Percentiles rank a stretch among this genome's conserved stretches.
These are phyloP conservation scores for Pleurotus tuoliensis DNA, from an alignment of 768 basidiomycete genomes.

Conservation along the genomic window DNA sequence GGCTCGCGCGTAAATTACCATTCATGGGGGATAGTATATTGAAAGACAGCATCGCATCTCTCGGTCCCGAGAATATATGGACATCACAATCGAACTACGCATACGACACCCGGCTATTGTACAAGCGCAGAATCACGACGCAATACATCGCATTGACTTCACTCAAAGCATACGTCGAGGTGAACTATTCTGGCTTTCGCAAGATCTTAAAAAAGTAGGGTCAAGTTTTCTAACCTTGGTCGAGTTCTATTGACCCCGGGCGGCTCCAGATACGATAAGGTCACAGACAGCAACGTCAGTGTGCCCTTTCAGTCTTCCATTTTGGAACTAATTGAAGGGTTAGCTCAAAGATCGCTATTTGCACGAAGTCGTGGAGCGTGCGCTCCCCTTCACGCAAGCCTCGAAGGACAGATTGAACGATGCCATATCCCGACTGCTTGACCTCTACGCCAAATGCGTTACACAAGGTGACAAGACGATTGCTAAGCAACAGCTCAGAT, in stretches of 20 bases:
- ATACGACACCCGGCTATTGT: slow-evolving; percentile 76
- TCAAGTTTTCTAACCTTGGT: slow-evolving; percentile 16
- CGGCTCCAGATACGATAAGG: slow-evolving; percentile 81
- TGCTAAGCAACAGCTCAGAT: slow-evolving; percentile 78
- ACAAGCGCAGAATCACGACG: slow-evolving; percentile 84
- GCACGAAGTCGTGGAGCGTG: slow-evolving; percentile 60
- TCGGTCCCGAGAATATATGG: slow-evolving; percentile 61
- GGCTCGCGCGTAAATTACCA: slow-evolving; percentile 5
- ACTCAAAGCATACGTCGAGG: slow-evolving; percentile 82
- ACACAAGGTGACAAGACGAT: slow-evolving; percentile 61
- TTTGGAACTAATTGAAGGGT: neutral
- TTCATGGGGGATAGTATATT: slow-evolving; percentile 36
- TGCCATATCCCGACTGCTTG: slow-evolving; percentile 54
- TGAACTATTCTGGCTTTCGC: slow-evolving; percentile 90
- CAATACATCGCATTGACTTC: slow-evolving; percentile 75
- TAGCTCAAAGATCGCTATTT: slow-evolving; percentile 80
- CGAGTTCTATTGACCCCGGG: slow-evolving; percentile 8
- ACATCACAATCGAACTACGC: slow-evolving; percentile 76
- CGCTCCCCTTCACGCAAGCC: slow-evolving; percentile 61
- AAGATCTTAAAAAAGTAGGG: slow-evolving; percentile 91
- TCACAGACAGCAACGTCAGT: slow-evolving; percentile 65
- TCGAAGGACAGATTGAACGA: slow-evolving; percentile 62
- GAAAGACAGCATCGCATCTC: slow-evolving; percentile 46
- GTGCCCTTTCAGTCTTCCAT: neutral
- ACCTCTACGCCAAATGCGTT: slow-evolving; percentile 83